These are phyloP conservation scores for Zymoseptoria ardabiliae DNA, from an alignment of 2,329 filamentous ascomycete genomes.

Conservation along the genomic window DNA sequence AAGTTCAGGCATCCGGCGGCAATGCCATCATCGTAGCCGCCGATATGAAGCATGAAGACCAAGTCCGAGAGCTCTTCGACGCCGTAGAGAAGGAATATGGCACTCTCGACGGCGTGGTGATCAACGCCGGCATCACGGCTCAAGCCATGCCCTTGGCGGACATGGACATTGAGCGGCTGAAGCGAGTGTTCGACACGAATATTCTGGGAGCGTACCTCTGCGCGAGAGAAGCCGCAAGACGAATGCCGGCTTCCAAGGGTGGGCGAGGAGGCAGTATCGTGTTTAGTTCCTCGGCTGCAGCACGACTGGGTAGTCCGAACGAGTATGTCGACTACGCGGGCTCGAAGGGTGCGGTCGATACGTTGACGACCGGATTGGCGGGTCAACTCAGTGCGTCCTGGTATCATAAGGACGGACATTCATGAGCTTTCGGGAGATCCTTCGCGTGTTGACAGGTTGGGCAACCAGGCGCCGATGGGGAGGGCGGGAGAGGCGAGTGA, in stretches of 20 bases:
- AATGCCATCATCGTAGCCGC: slow-evolving; percentile 13
- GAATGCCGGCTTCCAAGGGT: slow-evolving; percentile 11
- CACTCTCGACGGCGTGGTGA: slow-evolving; percentile 19
- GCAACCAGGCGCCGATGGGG: slow-evolving; percentile 18
- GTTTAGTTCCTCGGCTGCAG: not conserved
- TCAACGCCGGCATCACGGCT: slow-evolving; percentile 25
- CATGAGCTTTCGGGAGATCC: slow-evolving; percentile 17
- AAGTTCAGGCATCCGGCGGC: slow-evolving; percentile 18
- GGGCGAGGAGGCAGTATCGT: slow-evolving; percentile 17
- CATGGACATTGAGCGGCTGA: slow-evolving; percentile 17
- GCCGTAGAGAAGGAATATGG: slow-evolving; percentile 17
- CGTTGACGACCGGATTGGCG: no score
- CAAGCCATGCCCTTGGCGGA: slow-evolving; percentile 18
- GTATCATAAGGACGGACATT: no score
- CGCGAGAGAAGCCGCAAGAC: slow-evolving; percentile 22
- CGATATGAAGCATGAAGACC: slow-evolving; percentile 18
- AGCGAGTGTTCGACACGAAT: slow-evolving; percentile 21
- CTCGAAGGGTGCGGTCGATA: no score
- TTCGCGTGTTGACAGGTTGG: slow-evolving; percentile 16
- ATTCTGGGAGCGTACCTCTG: slow-evolving; percentile 24
- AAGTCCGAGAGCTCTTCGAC: slow-evolving; percentile 20
- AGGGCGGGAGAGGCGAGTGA: slow-evolving; percentile 22
- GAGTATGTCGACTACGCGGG: no score
- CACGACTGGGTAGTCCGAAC: no score
- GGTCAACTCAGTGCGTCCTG: no score